Evolutionary conservation across 495 filamentous ascomycete species (phyloP), one percentile per base, ranked within the genome.

Genomic region (Trichoderma gamsii): DNA sequence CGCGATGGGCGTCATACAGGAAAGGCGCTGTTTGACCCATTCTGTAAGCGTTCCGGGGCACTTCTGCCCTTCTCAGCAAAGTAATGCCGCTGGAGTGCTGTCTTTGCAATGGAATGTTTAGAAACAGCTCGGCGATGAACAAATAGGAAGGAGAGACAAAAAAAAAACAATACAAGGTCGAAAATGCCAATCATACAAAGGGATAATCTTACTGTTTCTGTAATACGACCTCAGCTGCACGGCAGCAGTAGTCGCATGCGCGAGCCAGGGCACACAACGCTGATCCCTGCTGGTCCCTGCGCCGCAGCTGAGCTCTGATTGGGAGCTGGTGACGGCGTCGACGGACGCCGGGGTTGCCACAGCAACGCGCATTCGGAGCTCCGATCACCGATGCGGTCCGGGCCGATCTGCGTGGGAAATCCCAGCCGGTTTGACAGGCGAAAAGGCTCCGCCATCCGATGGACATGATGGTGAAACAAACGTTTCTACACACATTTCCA

Each of bases 21-120:
- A 89, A 96, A 66, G 92, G 92, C 80, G 84, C 87, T 66, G 84
- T 80, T 52, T 76, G 77, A 70, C 79, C 85, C 71, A 68, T 66
- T 61, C 23, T 63, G 51, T 32, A 4, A 44, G n/a, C 25, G 52
- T 64, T 29, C 29, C 51, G n/a, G 46, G 49, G 18, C 49, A 52
- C 49, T 52, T 52, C 49, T 13, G 56, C 56, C 56, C 56, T 61
- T 32, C 11, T 25, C 27, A 46, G 13, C 18, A 29, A 29, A 29
- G 29, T 4, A 27, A 46, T 66, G 41, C 44, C 18, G 2, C 13
- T 32, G 56, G 23, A 61, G 51, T 21, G 16, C n/a, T 11, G 51
- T 16, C 35, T 49, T 56, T 56, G n/a, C 51, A 7, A 6, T 32
- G 56, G 56, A 61, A 61, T 61, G 56, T 25, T 61, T 49, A 4